Conservation (phyloP, 345 rosid genomes). For the Eucalyptus paniculata region DNA sequence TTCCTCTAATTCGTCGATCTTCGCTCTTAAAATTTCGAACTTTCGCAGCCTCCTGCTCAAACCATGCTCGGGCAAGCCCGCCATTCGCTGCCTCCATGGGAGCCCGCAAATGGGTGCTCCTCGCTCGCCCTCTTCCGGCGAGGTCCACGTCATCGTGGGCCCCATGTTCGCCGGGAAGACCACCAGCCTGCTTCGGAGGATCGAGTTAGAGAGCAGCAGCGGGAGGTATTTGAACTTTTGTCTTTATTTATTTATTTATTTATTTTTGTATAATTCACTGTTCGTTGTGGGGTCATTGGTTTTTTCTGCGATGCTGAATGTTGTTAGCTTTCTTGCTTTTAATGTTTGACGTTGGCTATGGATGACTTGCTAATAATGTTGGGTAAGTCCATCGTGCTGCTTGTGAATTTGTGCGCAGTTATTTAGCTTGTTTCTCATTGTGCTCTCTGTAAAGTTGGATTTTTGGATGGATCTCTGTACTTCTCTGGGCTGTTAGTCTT, state of each 20-base stretch:
- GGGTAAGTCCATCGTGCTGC: not conserved
- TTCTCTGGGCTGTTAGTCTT: not conserved
- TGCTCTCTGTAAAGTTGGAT: not conserved
- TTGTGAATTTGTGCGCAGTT: not conserved
- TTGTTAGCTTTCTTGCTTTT: not conserved
- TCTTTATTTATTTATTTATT: not conserved
- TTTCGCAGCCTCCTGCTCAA: constrained; percentile 2
- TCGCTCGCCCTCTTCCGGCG: constrained; percentile 21
- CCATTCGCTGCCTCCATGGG: not conserved
- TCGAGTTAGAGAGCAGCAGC: constrained; percentile 34
- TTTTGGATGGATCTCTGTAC: not conserved
- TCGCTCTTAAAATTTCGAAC: not conserved
- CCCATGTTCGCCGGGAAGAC: constrained; percentile 76
- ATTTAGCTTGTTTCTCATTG: not conserved
- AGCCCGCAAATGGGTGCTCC: constrained; percentile 10
- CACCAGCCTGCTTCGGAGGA: constrained; percentile 54
- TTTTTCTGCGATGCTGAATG: not conserved
- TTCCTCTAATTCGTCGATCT: constrained; percentile 5
- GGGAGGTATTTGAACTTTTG: constrained; percentile 32
- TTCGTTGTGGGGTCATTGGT: not conserved
- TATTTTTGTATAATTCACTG: not conserved
- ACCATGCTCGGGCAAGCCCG: not conserved
- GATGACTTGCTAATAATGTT: not conserved
- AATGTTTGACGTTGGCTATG: not conserved
- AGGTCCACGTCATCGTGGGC: constrained; percentile 71